These are phyloP conservation scores for Ophiocordyceps camponoti-floridani DNA, from an alignment of 2,329 filamentous ascomycete genomes.

Conservation along the genomic window DNA sequence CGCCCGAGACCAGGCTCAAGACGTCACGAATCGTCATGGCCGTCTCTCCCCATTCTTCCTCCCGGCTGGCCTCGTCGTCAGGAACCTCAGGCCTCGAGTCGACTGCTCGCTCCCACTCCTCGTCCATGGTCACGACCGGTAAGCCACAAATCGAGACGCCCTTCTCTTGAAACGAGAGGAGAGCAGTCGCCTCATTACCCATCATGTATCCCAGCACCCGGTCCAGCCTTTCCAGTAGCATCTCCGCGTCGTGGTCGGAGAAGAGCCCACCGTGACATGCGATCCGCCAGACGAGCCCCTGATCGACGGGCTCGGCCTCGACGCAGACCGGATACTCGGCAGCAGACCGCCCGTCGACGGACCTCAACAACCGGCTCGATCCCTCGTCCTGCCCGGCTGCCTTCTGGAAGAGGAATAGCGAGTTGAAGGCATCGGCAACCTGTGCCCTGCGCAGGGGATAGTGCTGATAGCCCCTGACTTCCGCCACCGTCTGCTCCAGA, in stretches of 20 bases:
- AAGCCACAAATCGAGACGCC: constrained; percentile 49
- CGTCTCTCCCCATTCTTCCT: constrained; percentile 13
- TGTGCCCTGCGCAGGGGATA: constrained; percentile 60
- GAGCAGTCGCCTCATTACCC: constrained; percentile 22
- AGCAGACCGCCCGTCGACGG: constrained; percentile 43
- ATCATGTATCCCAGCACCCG: constrained; percentile 38
- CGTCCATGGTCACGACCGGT: constrained; percentile 9
- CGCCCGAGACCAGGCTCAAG: constrained; percentile 39
- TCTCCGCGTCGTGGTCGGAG: constrained; percentile 22
- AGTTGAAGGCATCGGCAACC: constrained; percentile 30
- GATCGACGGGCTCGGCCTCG: constrained; percentile 50
- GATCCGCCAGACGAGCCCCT: constrained; percentile 48
- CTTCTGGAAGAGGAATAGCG: constrained; percentile 36
- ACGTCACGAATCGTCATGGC: constrained; percentile 25
- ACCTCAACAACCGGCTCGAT: constrained; percentile 32
- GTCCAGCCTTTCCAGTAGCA: constrained; percentile 42
- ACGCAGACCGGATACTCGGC: constrained; percentile 71
- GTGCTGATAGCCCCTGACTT: constrained; percentile 54
- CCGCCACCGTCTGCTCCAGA: constrained; percentile 51
- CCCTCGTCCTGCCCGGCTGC: constrained; percentile 1
- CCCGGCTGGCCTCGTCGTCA: neutral
- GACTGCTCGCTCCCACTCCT: neutral
- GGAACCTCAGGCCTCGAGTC: neutral
- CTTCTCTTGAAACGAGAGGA: constrained; percentile 33
- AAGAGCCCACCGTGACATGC: constrained; percentile 46